These are phyloP conservation scores for Amniculicola lignicola DNA, from an alignment of 495 filamentous ascomycete species.

Conservation along the genomic window DNA sequence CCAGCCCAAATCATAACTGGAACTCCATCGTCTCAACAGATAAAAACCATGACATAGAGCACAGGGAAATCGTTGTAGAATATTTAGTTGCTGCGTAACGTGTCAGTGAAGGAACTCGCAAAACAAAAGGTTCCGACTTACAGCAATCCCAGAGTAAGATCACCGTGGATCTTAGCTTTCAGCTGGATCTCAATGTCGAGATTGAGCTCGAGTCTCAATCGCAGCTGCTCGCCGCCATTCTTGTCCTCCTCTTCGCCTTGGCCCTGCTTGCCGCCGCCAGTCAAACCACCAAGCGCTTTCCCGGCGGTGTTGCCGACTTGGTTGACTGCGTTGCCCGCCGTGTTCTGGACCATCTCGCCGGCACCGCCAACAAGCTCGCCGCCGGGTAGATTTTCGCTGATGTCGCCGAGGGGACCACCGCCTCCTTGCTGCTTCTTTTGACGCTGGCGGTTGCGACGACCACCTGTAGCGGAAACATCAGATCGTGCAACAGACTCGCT, in stretches of 20 bases:
- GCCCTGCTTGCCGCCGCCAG: conserved; percentile 35
- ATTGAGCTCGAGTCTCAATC: conserved; percentile 77
- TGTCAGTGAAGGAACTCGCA: neutral
- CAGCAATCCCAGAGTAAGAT: conserved; percentile 82
- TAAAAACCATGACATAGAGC: neutral
- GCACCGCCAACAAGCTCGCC: conserved; percentile 42
- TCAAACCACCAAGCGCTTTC: conserved; percentile 41
- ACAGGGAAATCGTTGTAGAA: neutral
- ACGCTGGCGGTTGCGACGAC: conserved; percentile 42
- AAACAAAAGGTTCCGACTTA: conserved; percentile 47
- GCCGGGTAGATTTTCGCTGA: conserved; percentile 42
- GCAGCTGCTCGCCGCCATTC: conserved; percentile 60
- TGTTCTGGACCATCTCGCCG: conserved; percentile 43
- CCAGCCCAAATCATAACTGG: conserved; percentile 6
- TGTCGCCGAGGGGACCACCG: conserved; percentile 40
- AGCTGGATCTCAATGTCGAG: conserved; percentile 85
- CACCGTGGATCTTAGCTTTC: conserved; percentile 90
- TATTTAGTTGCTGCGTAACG: conserved; percentile 19
- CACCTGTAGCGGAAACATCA: conserved; percentile 40
- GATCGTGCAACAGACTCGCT: conserved; percentile 40
- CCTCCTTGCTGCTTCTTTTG: conserved; percentile 38
- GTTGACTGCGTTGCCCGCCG: conserved; percentile 42
- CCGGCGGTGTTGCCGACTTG: conserved; percentile 41
- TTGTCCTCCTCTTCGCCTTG: conserved; percentile 38
- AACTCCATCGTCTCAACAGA: neutral